Evolutionary conservation across 441 rosid species (phyloP).

Genomic region (Macaranga tanarius): DNA sequence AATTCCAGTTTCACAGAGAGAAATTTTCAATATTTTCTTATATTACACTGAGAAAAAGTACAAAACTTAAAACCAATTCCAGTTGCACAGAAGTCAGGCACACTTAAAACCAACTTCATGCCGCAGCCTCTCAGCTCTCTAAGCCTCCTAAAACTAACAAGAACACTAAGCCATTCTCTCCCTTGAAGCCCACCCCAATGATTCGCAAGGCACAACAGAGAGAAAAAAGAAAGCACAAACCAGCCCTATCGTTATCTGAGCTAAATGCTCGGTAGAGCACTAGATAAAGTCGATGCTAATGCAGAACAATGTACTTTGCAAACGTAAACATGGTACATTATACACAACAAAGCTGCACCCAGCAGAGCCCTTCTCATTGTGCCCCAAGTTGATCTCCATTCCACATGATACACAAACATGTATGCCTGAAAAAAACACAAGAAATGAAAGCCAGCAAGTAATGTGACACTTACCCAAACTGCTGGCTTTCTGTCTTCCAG

Average conservation of each 20-base stretch:
- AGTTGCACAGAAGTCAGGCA: neutral
- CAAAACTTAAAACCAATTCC: neutral
- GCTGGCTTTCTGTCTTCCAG: constrained; percentile 46
- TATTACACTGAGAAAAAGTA: constrained; percentile 17
- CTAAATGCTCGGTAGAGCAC: constrained; percentile 4
- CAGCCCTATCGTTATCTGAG: constrained; percentile 8
- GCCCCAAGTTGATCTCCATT: constrained; percentile 13
- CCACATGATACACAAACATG: constrained; percentile 1
- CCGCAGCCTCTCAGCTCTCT: neutral
- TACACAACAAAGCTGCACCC: constrained; percentile 17
- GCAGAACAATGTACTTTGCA: constrained; percentile 1
- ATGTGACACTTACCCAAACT: constrained; percentile 45
- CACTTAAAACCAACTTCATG: neutral
- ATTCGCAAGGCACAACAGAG: neutral
- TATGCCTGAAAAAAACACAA: constrained; percentile 43
- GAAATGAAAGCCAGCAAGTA: constrained; percentile 50
- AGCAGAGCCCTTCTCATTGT: neutral
- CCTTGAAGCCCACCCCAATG: too few species aligned
- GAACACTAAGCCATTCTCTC: neutral
- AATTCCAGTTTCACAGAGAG: too few species aligned
- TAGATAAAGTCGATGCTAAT: neutral
- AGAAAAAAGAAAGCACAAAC: neutral
- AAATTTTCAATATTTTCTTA: constrained; percentile 8
- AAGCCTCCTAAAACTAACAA: constrained; percentile 1
- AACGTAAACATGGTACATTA: constrained; percentile 21